Evolutionary conservation across 2,329 filamentous ascomycete species (phyloP).

Genomic region (Eutypa lata): DNA sequence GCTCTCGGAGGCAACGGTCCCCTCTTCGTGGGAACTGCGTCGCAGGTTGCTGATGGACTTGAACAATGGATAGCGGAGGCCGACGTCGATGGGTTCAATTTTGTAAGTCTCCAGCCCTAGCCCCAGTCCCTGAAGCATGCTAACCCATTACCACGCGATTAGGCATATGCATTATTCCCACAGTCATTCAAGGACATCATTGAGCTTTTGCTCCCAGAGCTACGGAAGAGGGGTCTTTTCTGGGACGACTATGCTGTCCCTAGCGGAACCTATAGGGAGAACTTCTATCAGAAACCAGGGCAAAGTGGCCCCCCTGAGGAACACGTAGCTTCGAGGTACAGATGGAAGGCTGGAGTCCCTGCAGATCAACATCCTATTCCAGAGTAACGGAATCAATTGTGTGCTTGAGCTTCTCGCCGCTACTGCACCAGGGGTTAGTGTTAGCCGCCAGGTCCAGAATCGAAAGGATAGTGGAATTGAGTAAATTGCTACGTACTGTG

Average conservation of each 20-base stretch:
- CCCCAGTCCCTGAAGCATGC: neutral
- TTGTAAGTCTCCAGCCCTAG: conserved; percentile 43
- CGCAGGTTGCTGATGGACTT: conserved; percentile 63
- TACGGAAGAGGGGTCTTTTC: conserved; percentile 57
- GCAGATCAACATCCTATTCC: conserved; percentile 27
- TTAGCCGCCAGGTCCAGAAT: no score
- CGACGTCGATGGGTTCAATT: conserved; percentile 73
- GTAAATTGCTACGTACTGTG: no score
- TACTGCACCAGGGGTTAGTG: no score
- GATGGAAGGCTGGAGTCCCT: conserved; percentile 33
- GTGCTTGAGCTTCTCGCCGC: no score
- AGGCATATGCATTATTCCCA: conserved; percentile 65
- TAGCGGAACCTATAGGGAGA: conserved; percentile 59
- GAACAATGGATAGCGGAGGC: conserved; percentile 66
- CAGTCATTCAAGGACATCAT: conserved; percentile 66
- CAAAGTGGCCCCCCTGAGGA: conserved; percentile 47
- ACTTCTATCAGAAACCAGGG: conserved; percentile 50
- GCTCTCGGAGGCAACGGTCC: conserved; percentile 66
- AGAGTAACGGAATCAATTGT: conserved; percentile 9
- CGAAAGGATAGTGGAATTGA: no score
- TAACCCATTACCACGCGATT: neutral
- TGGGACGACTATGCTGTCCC: conserved; percentile 52
- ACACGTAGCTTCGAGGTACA: conserved; percentile 50
- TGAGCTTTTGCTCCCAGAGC: conserved; percentile 62
- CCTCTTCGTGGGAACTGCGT: conserved; percentile 60